Percentiles rank a stretch among this genome's conserved stretches.
Conservation (phyloP, 176 grass and related monocot species). For the Urochloa ruziziensis region DNA sequence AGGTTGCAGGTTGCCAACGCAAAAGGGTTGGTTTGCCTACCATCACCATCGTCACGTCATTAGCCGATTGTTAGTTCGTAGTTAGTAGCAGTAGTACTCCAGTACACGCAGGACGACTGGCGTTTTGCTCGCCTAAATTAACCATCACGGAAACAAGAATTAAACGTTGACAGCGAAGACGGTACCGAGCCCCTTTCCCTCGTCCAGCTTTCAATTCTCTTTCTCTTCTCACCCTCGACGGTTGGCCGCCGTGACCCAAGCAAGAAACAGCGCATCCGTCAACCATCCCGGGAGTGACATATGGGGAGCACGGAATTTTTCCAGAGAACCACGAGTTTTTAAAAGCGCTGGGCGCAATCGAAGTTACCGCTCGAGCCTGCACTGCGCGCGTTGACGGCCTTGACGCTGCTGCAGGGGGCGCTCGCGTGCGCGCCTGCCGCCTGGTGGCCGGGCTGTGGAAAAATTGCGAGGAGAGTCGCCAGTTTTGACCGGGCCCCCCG, state of each 20-base stretch:
- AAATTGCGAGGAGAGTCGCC: not conserved
- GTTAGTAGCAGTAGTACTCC: too few species aligned
- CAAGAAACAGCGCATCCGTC: not conserved
- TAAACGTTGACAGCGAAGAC: not conserved
- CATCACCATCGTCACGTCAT: not conserved
- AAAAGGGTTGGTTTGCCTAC: not conserved
- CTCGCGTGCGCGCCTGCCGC: not conserved
- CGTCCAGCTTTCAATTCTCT: too few species aligned
- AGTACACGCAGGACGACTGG: not conserved
- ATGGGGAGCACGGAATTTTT: not conserved
- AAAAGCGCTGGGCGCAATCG: not conserved
- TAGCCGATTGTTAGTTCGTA: not conserved
- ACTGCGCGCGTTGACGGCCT: constrained; percentile 20
- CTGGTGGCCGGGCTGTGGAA: not conserved
- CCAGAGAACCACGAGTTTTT: not conserved
- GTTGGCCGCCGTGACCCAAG: not conserved
- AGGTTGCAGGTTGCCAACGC: not conserved
- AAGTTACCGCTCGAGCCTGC: not conserved
- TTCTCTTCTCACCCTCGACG: not conserved
- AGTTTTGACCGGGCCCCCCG: not conserved
- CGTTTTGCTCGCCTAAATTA: not conserved
- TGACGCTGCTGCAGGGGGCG: not conserved
- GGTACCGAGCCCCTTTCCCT: not conserved
- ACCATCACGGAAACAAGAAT: not conserved
- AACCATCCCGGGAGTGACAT: not conserved